A percentile compares a stretch with the other conserved stretches of the same genome.
phyloP scores from a whole-genome alignment of 2,329 filamentous ascomycete genomes.

The Purpureocillium takamizusanense region DNA sequence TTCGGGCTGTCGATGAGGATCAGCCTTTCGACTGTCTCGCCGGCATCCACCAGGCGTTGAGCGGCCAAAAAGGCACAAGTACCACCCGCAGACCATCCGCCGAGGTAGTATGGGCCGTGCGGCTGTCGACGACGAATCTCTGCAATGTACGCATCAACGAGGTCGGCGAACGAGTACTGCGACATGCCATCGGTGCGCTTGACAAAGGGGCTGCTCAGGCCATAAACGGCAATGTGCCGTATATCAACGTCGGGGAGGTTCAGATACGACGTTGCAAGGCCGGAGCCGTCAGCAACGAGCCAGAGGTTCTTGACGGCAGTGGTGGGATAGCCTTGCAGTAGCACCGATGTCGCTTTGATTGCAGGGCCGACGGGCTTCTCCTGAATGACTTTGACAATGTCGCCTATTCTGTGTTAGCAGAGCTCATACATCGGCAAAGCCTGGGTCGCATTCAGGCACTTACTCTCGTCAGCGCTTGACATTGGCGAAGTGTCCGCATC shows the following conservation, averaged over 20 bases:
- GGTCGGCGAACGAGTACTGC: not conserved
- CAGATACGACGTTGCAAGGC: slow-evolving; percentile 17
- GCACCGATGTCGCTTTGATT: slow-evolving; percentile 12
- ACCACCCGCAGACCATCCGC: slow-evolving; percentile 71
- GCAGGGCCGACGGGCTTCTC: not conserved
- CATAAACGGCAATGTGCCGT: not conserved
- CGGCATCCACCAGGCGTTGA: slow-evolving; percentile 47
- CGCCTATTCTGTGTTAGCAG: not conserved
- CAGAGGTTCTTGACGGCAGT: slow-evolving; percentile 10
- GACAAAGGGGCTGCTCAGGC: slow-evolving; percentile 4
- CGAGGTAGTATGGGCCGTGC: slow-evolving; percentile 25
- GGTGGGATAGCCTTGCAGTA: slow-evolving; percentile 11
- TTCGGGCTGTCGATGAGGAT: slow-evolving; percentile 60
- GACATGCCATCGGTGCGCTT: slow-evolving; percentile 1
- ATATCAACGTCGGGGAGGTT: slow-evolving; percentile 2
- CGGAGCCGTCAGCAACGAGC: slow-evolving; percentile 20
- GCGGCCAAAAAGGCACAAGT: slow-evolving; percentile 62
- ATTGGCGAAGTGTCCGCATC: not conserved
- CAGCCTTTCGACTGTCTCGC: slow-evolving; percentile 49
- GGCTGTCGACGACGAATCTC: slow-evolving; percentile 6
- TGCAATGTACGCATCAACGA: slow-evolving; percentile 2
- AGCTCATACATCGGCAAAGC: too few species aligned
- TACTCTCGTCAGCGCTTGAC: not conserved
- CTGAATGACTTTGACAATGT: not conserved
- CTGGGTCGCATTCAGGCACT: too few species aligned